Evolutionary conservation across 306 rosid species (phyloP), one percentile per base, ranked within the genome.

Genomic region (Abrus pulchellus): DNA sequence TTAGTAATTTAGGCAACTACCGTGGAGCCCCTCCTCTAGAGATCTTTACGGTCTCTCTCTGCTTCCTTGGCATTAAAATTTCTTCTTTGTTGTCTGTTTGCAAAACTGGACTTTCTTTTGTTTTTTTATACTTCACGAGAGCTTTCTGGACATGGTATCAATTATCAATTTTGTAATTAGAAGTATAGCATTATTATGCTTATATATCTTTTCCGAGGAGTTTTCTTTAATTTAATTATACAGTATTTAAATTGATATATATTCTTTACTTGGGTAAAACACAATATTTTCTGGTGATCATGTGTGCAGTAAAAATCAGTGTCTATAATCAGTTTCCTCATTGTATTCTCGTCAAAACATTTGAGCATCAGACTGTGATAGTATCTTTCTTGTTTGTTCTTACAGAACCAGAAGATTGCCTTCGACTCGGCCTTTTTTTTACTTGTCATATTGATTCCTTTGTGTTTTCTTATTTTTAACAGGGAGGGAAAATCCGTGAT

Each of bases 401-500:
- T 65, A 36, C 29, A 49, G 68, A 49, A 27, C 53, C 52, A 34
- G 66, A 74, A 74, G 52, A 40, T 29, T 75, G 54, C 40, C 28
- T 59, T 28, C 41, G 80, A 47, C 54, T 53, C 14, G 3, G 82
- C 65, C 12, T 47, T 52, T n/a, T 10, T 5, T 40, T 77, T 55
- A 20, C 33, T 49, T 47, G 73, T 66, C 62, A 64, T 77, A 54
- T 47, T 2, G 68, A 68, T 65, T 69, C 34, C n/a, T 83, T 56
- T 68, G 6, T 82, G 50, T 69, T 14, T 2, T 61, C 0, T 10
- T 53, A 14, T 80, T 45, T 74, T 80, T 71, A 43, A 43, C 72
- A 95, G 99, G 99, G 98, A 30, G 99, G 99, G 57, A 95, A 93
- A 83, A 86, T 95, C 50, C 96, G 99, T 34, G 95, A 95, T 80